Evolutionary conservation across 202 grass and related monocot genomes (phyloP), one percentile per base, ranked within the genome.

Genomic region (Saccharum hybrid): DNA sequence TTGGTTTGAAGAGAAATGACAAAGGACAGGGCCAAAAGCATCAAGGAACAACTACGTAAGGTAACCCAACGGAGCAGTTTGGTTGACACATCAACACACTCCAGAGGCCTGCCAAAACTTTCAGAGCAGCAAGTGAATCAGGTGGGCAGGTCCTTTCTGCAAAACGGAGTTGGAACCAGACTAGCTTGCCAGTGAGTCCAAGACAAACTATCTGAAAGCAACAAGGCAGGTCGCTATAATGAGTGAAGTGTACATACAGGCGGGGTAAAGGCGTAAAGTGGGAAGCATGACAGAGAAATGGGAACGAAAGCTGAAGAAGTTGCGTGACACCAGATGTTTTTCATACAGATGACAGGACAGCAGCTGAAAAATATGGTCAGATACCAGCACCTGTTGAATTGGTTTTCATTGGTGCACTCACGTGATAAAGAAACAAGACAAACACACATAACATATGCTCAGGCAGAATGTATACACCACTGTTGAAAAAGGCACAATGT

Each of bases 141-240:
- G 57, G 28, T 39, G 78, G 46, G n/a, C 83, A 72, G 60, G 46
- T 18, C 77, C 36, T 40, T 72, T 68, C 68, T 31, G 72, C 78
- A 59, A 72, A 81, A 72, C 26, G 46, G 26, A 71, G 64, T 16
- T 19, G 49, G 49, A 52, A 52, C 49, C 39, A 72, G 66, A 82
- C 56, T 15, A 76, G 36, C 37, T 36, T 64, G 56, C 63, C 2
- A 48, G 36, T 23, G 33, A 72, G 38, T 61, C 72, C 38, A 34
- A 34, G n/a, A 73, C 26, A 61, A 80, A 69, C 57, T 46, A 45
- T 54, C 57, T 7, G 77, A 85, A 85, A 85, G 56, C 82, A 38
- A 56, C 54, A 69, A 8, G 48, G 0, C 31, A 70, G 45, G 4
- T 49, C 38, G 21, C 18, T 54, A 30, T 34, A 57, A 15, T 74